Evolutionary conservation across 2,329 filamentous ascomycete species (phyloP).

Genomic region (Chrysoporthe deuterocubensis): DNA sequence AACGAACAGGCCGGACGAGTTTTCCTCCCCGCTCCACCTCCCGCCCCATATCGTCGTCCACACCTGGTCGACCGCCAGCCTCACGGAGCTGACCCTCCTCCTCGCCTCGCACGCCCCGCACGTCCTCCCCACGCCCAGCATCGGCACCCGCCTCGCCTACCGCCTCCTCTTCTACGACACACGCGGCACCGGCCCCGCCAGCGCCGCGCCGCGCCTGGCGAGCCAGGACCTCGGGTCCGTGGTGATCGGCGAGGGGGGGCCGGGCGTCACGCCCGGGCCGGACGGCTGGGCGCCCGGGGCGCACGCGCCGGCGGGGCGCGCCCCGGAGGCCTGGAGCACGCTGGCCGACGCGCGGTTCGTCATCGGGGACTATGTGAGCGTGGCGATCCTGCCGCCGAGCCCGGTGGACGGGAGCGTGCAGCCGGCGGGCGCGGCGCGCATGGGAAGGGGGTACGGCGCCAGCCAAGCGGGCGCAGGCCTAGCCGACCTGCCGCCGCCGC

Average conservation of each 20-base stretch:
- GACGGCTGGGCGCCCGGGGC: constrained; percentile 36
- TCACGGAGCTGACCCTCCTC: constrained; percentile 79
- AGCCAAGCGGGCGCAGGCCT: constrained; percentile 40
- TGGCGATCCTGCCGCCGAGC: constrained; percentile 77
- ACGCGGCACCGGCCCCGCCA: constrained; percentile 35
- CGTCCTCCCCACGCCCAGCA: constrained; percentile 72
- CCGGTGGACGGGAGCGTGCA: constrained; percentile 72
- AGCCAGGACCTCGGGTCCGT: constrained; percentile 84
- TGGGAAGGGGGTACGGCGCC: constrained; percentile 45
- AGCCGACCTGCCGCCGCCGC: constrained; percentile 32
- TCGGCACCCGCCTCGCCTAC: constrained; percentile 86
- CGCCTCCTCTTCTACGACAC: constrained; percentile 85
- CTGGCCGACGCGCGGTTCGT: constrained; percentile 80
- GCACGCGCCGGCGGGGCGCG: constrained; percentile 41
- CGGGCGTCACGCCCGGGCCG: constrained; percentile 45
- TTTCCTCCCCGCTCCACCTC: constrained; percentile 60
- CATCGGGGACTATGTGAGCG: constrained; percentile 86
- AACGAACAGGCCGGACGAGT: constrained; percentile 67
- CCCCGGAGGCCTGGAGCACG: constrained; percentile 71
- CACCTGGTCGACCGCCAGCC: constrained; percentile 81
- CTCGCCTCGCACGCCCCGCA: constrained; percentile 67
- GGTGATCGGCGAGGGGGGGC: constrained; percentile 68
- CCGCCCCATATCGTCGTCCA: constrained; percentile 78
- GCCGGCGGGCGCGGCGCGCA: constrained; percentile 57
- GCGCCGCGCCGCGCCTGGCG: constrained; percentile 59